A percentile compares a stretch with the other conserved stretches of the same genome.
Evolutionary conservation across 306 rosid species (phyloP).

Genomic region (Quercus aquifolioides): DNA sequence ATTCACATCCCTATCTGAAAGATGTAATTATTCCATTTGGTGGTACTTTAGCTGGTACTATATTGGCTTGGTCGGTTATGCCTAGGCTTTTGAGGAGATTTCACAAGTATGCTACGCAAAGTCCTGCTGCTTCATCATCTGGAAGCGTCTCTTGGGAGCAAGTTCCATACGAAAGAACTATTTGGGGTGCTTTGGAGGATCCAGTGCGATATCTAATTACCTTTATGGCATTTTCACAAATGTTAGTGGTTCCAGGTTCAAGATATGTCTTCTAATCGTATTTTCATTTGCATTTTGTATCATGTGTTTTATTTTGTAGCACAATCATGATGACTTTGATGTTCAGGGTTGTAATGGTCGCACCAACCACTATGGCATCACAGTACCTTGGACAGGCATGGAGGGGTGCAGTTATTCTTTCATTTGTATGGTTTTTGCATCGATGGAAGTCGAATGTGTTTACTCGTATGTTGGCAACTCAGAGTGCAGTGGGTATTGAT

Average conservation of each 20-base stretch:
- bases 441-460: conserved; percentile 81
- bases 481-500: conserved; percentile 47
- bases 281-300: conserved; percentile 5
- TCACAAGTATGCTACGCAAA: conserved; percentile 63
- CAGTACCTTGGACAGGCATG: conserved; percentile 66
- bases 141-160: conserved; percentile 32
- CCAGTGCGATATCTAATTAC: conserved; percentile 79
- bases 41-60: conserved; percentile 53
- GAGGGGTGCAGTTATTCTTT: conserved; percentile 76
- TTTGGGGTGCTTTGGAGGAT: conserved; percentile 95
- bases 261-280: background rate
- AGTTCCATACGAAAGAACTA: conserved; percentile 74
- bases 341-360: conserved; percentile 76
- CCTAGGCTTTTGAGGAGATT: conserved; percentile 74
- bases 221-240: conserved; percentile 79
- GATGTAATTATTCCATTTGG: conserved; percentile 62
- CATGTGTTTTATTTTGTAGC: conserved; percentile 15
- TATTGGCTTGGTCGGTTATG: conserved; percentile 85
- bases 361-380: conserved; percentile 75
- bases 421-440: conserved; percentile 83
- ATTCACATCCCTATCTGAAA: conserved; percentile 66
- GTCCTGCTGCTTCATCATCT: conserved; percentile 49
- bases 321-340: conserved; percentile 30
- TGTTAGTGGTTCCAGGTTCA: conserved; percentile 51
- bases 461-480: conserved; percentile 42